Conservation (phyloP, 2,329 filamentous ascomycete species). For the Metarhizium guizhouense region DNA sequence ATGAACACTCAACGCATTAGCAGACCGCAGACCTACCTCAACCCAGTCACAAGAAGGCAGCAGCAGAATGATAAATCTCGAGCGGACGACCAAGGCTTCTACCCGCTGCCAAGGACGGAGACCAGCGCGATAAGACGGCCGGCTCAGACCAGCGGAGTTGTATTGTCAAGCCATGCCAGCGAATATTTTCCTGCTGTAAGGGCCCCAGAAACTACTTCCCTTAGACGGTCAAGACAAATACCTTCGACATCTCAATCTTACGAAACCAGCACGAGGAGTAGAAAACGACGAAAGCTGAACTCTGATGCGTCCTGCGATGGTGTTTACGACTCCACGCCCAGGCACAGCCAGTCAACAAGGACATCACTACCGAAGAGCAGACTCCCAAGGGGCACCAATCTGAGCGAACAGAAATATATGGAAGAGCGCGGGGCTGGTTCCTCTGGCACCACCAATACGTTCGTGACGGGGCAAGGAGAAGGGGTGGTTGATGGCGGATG, state of each 20-base stretch:
- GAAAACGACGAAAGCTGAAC: not conserved
- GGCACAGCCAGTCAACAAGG: not conserved
- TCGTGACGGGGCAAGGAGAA: not conserved
- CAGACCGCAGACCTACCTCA: not conserved
- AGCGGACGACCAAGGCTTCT: slow-evolving; percentile 26
- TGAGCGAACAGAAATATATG: not conserved
- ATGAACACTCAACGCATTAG: not conserved
- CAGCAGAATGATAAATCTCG: not conserved
- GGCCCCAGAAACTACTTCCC: not conserved
- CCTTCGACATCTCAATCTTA: not conserved
- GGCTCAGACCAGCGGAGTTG: not conserved
- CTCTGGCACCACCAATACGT: not conserved
- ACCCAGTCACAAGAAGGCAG: not conserved
- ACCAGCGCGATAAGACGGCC: not conserved
- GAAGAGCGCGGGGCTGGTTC: not conserved
- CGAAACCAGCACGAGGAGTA: not conserved
- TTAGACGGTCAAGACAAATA: not conserved
- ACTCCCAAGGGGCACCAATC: not conserved
- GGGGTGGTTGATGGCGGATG: not conserved
- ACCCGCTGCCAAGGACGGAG: slow-evolving; percentile 14
- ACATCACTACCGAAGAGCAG: not conserved
- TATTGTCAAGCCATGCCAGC: not conserved
- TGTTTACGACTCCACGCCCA: not conserved
- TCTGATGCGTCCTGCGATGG: not conserved
- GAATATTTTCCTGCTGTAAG: not conserved